phyloP scores from a whole-genome alignment of 345 rosid species.

The Brassica juncea region DNA sequence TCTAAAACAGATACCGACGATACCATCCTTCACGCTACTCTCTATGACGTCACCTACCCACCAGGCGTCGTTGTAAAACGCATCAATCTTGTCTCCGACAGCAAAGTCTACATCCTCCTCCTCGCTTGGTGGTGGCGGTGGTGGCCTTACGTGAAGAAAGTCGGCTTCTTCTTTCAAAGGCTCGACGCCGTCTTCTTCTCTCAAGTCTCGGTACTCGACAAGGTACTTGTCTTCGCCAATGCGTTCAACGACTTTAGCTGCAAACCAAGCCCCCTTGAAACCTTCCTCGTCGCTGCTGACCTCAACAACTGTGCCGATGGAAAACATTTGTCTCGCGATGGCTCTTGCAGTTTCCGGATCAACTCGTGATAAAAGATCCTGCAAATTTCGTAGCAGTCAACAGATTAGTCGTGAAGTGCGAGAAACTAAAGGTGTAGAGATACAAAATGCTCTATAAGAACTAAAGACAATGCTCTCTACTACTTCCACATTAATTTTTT shows the following conservation, averaged over 20 bases:
- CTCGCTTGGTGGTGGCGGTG: slow-evolving; percentile 34
- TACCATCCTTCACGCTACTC: slow-evolving; percentile 37
- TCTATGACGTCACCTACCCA: slow-evolving; percentile 59
- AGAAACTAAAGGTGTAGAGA: slow-evolving; percentile 8
- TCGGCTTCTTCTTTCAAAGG: slow-evolving; percentile 53
- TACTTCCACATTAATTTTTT: background rate
- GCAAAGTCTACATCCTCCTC: slow-evolving; percentile 38
- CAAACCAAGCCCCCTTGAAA: slow-evolving; percentile 68
- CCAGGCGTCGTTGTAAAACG: slow-evolving; percentile 69
- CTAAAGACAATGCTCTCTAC: background rate
- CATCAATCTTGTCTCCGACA: slow-evolving; percentile 57
- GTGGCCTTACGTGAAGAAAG: slow-evolving; percentile 51
- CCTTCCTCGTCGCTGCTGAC: slow-evolving; percentile 70
- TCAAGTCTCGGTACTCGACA: slow-evolving; percentile 53
- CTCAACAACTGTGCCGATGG: slow-evolving; percentile 47
- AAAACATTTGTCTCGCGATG: slow-evolving; percentile 27
- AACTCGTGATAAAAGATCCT: slow-evolving; percentile 23
- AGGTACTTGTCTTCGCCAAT: slow-evolving; percentile 43
- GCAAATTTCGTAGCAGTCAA: slow-evolving; percentile 5
- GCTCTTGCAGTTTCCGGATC: slow-evolving; percentile 24
- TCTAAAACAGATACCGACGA: slow-evolving; percentile 46
- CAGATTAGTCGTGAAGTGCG: background rate
- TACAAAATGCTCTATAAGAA: background rate
- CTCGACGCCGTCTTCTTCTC: slow-evolving; percentile 50
- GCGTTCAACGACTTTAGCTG: slow-evolving; percentile 47